Evolutionary conservation across 352 stramenopile species (phyloP), one percentile per base, ranked within the genome.

Genomic region (Phytophthora syringae): DNA sequence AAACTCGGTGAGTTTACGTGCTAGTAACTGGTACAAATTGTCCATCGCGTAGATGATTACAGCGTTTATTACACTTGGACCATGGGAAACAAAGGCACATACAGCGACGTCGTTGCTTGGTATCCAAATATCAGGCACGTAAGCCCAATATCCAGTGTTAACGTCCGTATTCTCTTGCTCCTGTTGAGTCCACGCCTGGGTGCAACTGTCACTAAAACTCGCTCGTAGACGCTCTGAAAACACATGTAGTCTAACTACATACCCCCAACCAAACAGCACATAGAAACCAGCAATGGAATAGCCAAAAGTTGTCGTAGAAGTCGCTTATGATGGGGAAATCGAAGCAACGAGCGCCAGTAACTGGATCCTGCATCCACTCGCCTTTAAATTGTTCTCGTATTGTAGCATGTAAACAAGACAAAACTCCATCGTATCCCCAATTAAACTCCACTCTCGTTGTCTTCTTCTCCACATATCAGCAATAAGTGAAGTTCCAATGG

Each of bases 71-170:
- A 90, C 67, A 49, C 82, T 82, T 0, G 82, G 82, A 5, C 82
- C 79, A 30, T 90, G 80, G 2, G 75, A 61, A 47, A 89, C 66
- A 16, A 77, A 21, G 0, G 62, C 60, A 50, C 82, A 90, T 5
- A 49, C 50, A 11, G 65, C 49, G 12, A 27, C 40, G 9, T 61
- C 60, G 30, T 54, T 50, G 56, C 40, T 59, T 80, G 80, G 67
- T 90, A 97, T 47, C 96, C 74, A 57, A 92, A 60, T 50, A 79
- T 79, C 51, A 93, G 82, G 28, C 75, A 80, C 11, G 28, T 60
- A 59, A 18, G 22, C 21, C 61, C 60, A 72, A 36, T 60, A 64
- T 5, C 40, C 52, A 32, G 18, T 12, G 94, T 15, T 16, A 18
- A 40, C 18, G 4, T 47, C 10, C 57, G 67, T 48, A 40, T 64